Evolutionary conservation across 257 asterid species (phyloP), one percentile per base, ranked within the genome.

Genomic region (Anisodus tanguticus): DNA sequence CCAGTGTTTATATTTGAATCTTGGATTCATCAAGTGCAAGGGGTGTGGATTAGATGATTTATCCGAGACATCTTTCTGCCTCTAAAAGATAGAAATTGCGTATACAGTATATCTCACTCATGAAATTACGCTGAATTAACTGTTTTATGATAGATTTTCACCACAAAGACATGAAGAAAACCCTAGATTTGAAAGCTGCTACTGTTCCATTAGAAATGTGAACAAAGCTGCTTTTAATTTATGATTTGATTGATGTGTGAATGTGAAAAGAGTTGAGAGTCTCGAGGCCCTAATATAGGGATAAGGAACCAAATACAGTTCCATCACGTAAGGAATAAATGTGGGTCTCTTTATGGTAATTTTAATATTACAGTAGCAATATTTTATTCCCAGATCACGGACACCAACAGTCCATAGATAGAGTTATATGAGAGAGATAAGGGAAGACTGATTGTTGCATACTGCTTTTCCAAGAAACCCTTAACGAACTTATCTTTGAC

Each of bases 241-340:
- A 69, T 69, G 77, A 39, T 69, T 39, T 39, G 26, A 16, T 69
- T 15, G 13, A 69, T 69, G 77, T 69, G 54, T 69, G 77, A 3
- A 31, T 31, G 35, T 16, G 60, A 39, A 68, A 59, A 8, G 10
- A 69, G 22, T 69, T 39, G 54, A 16, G 69, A 63, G 2, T 69
- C 54, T 69, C 26, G 16, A 69, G 13, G 77, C 54, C 77, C 54
- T 69, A 16, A 69, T 69, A 69, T 69, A 69, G 77, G 77, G 31
- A 39, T 16, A 69, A 69, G 17, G 41, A 63, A 63, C 68, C 68
- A 62, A 54, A 19, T 49, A 67, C 22, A 35, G 2, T 68, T 69
- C 31, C 77, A 69, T 69, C 77, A 39, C 77, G 77, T 35, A 67
- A 66, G 45, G 45, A 66, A 66, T 66, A 66, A 67, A 69, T 69